Base-by-base conservation (phyloP, 306 rosid genomes). In the Dryas octopetala region DNA sequence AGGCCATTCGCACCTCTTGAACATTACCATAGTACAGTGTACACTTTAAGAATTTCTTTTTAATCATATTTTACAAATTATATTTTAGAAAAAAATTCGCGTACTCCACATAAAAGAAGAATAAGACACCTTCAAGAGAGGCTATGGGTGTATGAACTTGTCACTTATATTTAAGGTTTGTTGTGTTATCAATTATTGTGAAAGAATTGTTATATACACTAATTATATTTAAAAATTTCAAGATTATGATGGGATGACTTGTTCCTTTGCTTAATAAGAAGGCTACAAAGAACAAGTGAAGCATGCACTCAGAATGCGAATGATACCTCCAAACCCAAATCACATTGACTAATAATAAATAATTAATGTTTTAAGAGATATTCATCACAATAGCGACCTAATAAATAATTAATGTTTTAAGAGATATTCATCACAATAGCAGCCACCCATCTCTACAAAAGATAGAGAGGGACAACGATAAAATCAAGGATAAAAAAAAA, bases 331-430 rank as follows among this genome's bases (percentile, higher is more conserved):
- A 50, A 43, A 16, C 47, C 62, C 28, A 10, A 41, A 73, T 44
- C 75, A 68, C 76, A 68, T 68, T 62, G 64, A 38, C 28, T 6
- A 43, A 50, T 32, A 67, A 10, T 4, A 17, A 46, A 19, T 50
- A 41, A 57, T n/a, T 38, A 68, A 59, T 19, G 74, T 13, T 69
- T 9, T 14, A 49, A 15, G 26, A 57, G 38, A 73, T 55, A 74
- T 73, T 55, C 41, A 52, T 66, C 79, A 70, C 52, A 74, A 46
- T 66, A 49, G 38, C 68, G 67, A 61, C 76, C 51, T 32, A 67
- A 10, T 4, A 17, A 46, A 19, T 50, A 41, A 57, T 32, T 38
- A 68, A 59, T 19, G 74, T 13, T 69, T 9, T 14, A 49, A 15
- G 26, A 57, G 38, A 73, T 55, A 74, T 73, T 55, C 41, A 52